These are phyloP conservation scores for Dryas drummondii DNA, from an alignment of 306 rosid genomes.

Conservation along the genomic window DNA sequence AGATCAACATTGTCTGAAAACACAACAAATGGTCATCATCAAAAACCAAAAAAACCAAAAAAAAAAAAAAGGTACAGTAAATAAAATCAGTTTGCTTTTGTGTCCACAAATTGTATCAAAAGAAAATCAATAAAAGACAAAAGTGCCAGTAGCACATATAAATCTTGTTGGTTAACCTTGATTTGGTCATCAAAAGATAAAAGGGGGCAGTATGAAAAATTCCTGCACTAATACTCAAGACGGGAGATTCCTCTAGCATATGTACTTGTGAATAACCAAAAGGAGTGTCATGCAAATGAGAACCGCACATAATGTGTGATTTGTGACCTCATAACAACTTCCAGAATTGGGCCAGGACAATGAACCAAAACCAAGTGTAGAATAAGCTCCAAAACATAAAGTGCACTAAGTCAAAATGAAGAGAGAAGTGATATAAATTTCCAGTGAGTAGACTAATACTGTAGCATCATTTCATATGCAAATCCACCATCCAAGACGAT, in stretches of 20 bases:
- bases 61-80: background rate
- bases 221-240: too few relatives aligned
- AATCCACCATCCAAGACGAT: background rate
- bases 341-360: too few relatives aligned
- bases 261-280: too few relatives aligned
- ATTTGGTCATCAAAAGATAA: background rate
- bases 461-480: background rate
- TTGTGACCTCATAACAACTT: too few relatives aligned
- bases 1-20: conserved; percentile 48
- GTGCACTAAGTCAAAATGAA: background rate
- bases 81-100: background rate
- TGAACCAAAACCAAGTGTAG: background rate
- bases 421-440: background rate
- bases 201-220: background rate
- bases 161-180: too few relatives aligned
- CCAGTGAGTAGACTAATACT: background rate
- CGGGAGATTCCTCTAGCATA: too few relatives aligned
- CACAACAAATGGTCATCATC: background rate
- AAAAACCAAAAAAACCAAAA: background rate
- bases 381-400: too few relatives aligned
- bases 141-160: too few relatives aligned
- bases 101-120: background rate
- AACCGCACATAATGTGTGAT: too few relatives aligned
- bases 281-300: too few relatives aligned
- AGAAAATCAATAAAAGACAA: background rate